Percentiles rank a stretch among this genome's conserved stretches.
Evolutionary conservation across 208 protist genomes (phyloP).

Genomic region (Endotrypanum monterogeii): DNA sequence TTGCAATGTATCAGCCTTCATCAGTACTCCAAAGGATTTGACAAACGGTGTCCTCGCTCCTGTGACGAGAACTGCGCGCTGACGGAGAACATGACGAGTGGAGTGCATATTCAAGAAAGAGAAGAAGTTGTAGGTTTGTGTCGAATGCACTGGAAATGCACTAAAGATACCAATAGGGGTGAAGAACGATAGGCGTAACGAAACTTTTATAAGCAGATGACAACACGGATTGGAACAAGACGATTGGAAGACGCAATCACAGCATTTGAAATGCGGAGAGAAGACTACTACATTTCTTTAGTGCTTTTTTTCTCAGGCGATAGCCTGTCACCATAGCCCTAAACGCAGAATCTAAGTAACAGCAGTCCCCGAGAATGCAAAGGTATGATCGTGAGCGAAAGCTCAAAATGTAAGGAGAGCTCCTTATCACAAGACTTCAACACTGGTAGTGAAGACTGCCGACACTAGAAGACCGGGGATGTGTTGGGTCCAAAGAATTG

Average conservation of each 20-base stretch:
- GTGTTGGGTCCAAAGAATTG: neutral
- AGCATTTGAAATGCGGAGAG: neutral
- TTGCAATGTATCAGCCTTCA: slow-evolving; percentile 63
- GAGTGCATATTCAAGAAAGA: slow-evolving; percentile 27
- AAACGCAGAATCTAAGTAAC: neutral
- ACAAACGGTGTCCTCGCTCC: slow-evolving; percentile 74
- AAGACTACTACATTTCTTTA: neutral
- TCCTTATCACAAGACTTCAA: neutral
- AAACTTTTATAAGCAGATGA: neutral
- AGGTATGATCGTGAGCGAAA: neutral
- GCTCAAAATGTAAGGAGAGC: neutral
- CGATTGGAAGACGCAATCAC: neutral
- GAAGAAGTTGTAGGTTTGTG: neutral
- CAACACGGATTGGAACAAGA: neutral
- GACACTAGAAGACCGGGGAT: neutral
- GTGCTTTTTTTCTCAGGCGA: neutral
- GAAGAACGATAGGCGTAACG: neutral
- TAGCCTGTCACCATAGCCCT: neutral
- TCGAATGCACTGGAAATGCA: neutral
- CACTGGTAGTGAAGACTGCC: neutral
- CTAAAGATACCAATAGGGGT: neutral
- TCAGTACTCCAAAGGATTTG: slow-evolving; percentile 73
- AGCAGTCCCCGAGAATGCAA: neutral
- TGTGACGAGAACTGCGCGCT: slow-evolving; percentile 63
- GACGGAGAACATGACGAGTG: slow-evolving; percentile 24